Conservation (phyloP, 2,329 filamentous ascomycete genomes). For the Clathrospora elynae region DNA sequence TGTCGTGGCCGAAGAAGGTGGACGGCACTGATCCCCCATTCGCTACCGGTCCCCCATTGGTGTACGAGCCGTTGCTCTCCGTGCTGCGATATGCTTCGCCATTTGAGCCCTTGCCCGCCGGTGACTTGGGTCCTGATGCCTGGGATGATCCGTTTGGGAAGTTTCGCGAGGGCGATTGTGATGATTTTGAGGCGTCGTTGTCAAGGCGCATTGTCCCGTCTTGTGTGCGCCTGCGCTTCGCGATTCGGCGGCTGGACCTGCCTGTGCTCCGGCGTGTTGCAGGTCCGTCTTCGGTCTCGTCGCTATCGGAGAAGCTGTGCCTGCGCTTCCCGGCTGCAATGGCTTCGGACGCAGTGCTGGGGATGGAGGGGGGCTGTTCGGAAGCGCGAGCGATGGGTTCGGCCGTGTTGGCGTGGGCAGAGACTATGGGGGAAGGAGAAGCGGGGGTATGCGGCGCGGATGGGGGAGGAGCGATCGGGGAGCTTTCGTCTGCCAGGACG, state of each 20-base stretch:
- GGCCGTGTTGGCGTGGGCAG: conserved; percentile 26
- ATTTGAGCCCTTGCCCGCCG: conserved; percentile 46
- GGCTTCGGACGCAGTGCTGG: conserved; percentile 21
- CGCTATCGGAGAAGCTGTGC: conserved; percentile 40
- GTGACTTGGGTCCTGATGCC: conserved; percentile 40
- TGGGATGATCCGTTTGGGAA: conserved; percentile 50
- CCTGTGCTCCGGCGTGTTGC: conserved; percentile 27
- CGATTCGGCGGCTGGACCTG: conserved; percentile 44
- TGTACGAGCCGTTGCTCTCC: conserved; percentile 53
- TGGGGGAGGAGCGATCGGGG: conserved; percentile 70
- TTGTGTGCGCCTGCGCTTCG: conserved; percentile 52
- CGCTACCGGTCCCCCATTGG: conserved; percentile 48
- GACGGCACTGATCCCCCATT: conserved; percentile 41
- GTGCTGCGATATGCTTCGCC: conserved; percentile 47
- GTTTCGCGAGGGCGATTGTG: conserved; percentile 44
- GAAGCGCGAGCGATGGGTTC: conserved; percentile 19
- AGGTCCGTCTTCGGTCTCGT: conserved; percentile 27
- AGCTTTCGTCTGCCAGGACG: conserved; percentile 76
- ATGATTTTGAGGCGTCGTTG: conserved; percentile 49
- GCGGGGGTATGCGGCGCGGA: conserved; percentile 46
- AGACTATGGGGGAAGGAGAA: conserved; percentile 18
- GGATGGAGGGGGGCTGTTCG: conserved; percentile 21
- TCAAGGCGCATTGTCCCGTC: conserved; percentile 52
- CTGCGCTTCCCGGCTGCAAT: conserved; percentile 39
- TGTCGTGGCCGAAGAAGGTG: conserved; percentile 81